phyloP scores from a whole-genome alignment of 768 basidiomycete genomes.

The Gelatoporia subvermispora region DNA sequence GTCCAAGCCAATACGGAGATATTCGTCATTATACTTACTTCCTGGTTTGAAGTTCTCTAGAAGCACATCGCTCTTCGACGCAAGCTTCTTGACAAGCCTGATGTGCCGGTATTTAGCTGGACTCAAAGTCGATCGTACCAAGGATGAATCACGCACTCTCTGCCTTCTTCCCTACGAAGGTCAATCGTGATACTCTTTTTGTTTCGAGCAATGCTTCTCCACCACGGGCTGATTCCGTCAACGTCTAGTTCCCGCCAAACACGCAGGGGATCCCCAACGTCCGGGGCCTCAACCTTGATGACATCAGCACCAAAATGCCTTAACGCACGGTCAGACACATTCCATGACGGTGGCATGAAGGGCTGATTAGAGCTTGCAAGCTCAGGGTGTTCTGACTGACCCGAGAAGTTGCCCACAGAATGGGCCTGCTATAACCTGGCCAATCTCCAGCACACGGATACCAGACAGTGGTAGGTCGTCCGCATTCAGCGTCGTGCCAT shows the following conservation, averaged over 20 bases:
- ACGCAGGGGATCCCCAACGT: conserved; percentile 59
- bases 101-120: neutral
- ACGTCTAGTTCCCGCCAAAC: conserved; percentile 69
- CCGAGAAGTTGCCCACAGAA: conserved; percentile 70
- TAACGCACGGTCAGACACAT: conserved; percentile 1
- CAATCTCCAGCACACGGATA: conserved; percentile 62
- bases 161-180: conserved; percentile 52
- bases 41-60: conserved; percentile 75
- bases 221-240: conserved; percentile 73
- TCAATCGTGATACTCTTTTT: conserved; percentile 74
- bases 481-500: neutral
- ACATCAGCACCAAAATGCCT: conserved; percentile 72
- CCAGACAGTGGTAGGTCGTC: conserved; percentile 52
- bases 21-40: conserved; percentile 37
- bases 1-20: neutral
- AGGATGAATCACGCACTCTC: conserved; percentile 31
- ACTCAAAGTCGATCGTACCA: neutral
- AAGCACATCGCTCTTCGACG: conserved; percentile 59
- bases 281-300: conserved; percentile 67
- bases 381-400: conserved; percentile 31
- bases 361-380: neutral
- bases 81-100: conserved; percentile 59
- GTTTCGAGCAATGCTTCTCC: conserved; percentile 64
- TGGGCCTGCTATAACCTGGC: conserved; percentile 68
- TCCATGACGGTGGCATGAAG: neutral